phyloP scores from a whole-genome alignment of 176 grass and related monocot species.

The Lolium perenne region DNA sequence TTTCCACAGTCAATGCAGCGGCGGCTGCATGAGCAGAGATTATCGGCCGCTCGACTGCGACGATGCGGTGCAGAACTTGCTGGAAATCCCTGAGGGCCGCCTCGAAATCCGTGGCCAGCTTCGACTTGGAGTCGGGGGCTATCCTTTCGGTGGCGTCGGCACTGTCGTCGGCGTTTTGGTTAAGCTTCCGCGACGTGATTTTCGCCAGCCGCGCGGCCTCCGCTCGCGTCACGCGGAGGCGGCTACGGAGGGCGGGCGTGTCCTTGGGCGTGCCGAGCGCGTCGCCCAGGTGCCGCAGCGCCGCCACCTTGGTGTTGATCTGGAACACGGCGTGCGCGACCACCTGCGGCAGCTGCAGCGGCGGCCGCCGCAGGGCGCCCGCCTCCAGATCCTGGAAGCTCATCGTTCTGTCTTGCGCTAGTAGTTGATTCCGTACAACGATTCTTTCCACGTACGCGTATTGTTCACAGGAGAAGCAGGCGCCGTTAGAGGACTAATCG shows the following conservation, averaged over 20 bases:
- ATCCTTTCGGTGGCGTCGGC: conserved; percentile 20
- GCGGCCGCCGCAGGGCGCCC: conserved; percentile 26
- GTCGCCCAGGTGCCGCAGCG: conserved; percentile 60
- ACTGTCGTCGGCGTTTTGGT: conserved; percentile 6
- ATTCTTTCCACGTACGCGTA: not conserved
- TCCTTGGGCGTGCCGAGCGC: conserved; percentile 61
- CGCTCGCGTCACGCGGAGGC: conserved; percentile 55
- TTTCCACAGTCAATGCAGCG: not conserved
- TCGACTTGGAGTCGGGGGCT: conserved; percentile 50
- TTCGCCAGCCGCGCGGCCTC: conserved; percentile 54
- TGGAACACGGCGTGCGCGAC: conserved; percentile 67
- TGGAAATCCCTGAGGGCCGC: conserved; percentile 58
- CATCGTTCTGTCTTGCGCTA: conserved; percentile 20
- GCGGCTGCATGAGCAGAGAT: not conserved
- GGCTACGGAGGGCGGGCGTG: conserved; percentile 46
- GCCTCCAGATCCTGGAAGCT: conserved; percentile 68
- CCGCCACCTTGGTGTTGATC: conserved; percentile 67
- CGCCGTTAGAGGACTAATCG: no score
- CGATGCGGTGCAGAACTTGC: conserved; percentile 44
- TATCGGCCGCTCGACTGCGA: conserved; percentile 44
- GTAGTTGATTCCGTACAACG: not conserved
- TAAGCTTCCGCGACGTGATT: conserved; percentile 58
- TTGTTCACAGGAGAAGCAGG: no score
- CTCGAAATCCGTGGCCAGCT: conserved; percentile 64
- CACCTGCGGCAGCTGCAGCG: conserved; percentile 41